Evolutionary conservation across 306 rosid species (phyloP), one percentile per base, ranked within the genome.

Genomic region (Dryas drummondii): DNA sequence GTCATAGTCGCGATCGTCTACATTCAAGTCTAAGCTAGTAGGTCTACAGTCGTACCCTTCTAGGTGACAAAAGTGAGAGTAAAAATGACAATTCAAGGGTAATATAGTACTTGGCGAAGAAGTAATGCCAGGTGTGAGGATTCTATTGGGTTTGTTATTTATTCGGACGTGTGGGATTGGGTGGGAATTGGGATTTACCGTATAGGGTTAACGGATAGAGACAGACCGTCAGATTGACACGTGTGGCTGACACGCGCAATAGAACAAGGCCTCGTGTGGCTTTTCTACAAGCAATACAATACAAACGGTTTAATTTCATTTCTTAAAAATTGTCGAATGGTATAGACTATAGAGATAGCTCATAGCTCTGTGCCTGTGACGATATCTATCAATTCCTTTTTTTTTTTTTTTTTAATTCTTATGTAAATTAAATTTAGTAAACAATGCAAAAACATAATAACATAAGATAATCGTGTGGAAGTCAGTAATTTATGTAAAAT

Each of bases 221-320:
- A 86, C 81, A 37, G 73, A 41, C 81, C 78, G 82, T 79, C 84
- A 7, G 74, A 73, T 77, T 75, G 69, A 47, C 88, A 82, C 86
- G 89, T 81, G 83, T 69, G 78, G 72, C 14, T 7, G 54, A 71
- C 82, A 64, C 74, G 84, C 42, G 50, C 68, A 44, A 76, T 62
- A 67, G 64, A 79, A 70, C 76, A 70, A 76, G 44, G 70, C 77
- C 84, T 71, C 73, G 76, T 82, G 79, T 73, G 78, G 68, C 27
- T 32, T 75, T 45, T 58, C 27, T 13, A n/a, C 57, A 52, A 52
- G 57, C 7, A 52, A 52, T 4, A 32, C 7, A 52, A 52, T 4
- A 32, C 37, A 32, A 32, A 32, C 37, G 37, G 49, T 5, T 46
- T 46, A 46, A 46, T 46, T 46, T 46, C 49, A 8, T 46, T 8